Evolutionary conservation across 2,329 filamentous ascomycete species (phyloP), one percentile per base, ranked within the genome.

Genomic region (Ambrosiella beaveri): DNA sequence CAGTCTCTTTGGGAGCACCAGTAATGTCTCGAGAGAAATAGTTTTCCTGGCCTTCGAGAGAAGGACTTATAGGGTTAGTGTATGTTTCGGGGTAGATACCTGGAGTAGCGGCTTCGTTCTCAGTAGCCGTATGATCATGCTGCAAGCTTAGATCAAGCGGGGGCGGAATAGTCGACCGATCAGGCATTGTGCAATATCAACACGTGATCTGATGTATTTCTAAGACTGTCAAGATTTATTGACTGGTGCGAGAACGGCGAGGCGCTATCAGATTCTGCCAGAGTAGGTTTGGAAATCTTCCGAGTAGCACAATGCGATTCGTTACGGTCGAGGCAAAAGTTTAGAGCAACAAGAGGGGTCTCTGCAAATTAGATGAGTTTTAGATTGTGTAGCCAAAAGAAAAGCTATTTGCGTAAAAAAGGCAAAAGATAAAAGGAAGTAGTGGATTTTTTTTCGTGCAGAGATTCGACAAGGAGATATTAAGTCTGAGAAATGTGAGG

Each of bases 101-200:
- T 38, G 66, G 64, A 54, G 65, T 66, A 56, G 68, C 65, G 57
- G 66, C 66, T 59, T 66, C 64, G 53, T 61, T 56, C 54, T 61
- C 52, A 54, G 62, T 9, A 59, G 59, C 53, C 56, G 60, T 57
- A 56, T 64, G 60, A 58, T 61, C 47, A 12, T 51, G 15, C 37
- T 44, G 54, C 50, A 54, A 51, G 53, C 17, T 52, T 12, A 54
- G 44, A 39, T 55, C 54, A 50, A 61, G 47, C 11, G 59, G 54
- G 38, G 54, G 59, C 40, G 57, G 59, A 54, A 59, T 54, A 35
- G 51, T 44, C 9, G 55, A 17, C 36, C 38, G 55, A 51, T 54
- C 59, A 35, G 56, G 50, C 54, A 56, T 53, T 56, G 38, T 41
- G 15, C 19, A 36, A 47, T 45, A 9, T 47, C n/a, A 47, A 17